Evolutionary conservation across 371 early-diverging fungal species (phyloP).

Genomic region (Batrachochytrium dendrobatidis): DNA sequence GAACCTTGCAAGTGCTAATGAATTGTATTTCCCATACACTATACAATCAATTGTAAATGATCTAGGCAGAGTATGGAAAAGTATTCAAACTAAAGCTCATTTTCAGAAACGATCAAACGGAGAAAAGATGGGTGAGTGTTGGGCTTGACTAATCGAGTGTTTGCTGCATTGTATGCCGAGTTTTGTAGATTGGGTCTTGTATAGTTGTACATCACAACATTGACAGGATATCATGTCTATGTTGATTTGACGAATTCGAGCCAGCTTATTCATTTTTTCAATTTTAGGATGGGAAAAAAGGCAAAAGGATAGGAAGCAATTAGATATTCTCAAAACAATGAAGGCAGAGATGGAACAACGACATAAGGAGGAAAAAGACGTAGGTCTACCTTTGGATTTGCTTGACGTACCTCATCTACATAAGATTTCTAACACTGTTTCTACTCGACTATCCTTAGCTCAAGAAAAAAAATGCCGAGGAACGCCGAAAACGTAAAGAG

Average conservation of each 20-base stretch:
- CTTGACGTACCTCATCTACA: too few species aligned
- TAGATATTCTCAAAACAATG: slow-evolving; percentile 28
- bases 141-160: not conserved
- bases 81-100: slow-evolving; percentile 22
- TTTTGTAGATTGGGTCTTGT: not conserved
- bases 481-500: slow-evolving; percentile 27
- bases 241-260: too few species aligned
- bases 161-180: too few species aligned
- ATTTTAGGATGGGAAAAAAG: slow-evolving; percentile 33
- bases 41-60: too few species aligned
- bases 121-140: slow-evolving; percentile 16
- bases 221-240: too few species aligned
- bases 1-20: too few species aligned
- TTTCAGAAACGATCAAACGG: slow-evolving; percentile 19
- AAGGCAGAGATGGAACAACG: slow-evolving; percentile 25
- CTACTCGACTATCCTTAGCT: not conserved
- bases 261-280: too few species aligned
- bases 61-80: slow-evolving; percentile 33
- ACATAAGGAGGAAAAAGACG: slow-evolving; percentile 17
- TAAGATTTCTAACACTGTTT: not conserved
- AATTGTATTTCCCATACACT: too few species aligned
- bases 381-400: slow-evolving; percentile 23
- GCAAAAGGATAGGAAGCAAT: slow-evolving; percentile 26
- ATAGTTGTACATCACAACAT: too few species aligned
- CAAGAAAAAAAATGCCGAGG: slow-evolving; percentile 18